These are phyloP conservation scores for Brettanomyces nanus DNA, from an alignment of 805 yeast species.

Conservation along the genomic window DNA sequence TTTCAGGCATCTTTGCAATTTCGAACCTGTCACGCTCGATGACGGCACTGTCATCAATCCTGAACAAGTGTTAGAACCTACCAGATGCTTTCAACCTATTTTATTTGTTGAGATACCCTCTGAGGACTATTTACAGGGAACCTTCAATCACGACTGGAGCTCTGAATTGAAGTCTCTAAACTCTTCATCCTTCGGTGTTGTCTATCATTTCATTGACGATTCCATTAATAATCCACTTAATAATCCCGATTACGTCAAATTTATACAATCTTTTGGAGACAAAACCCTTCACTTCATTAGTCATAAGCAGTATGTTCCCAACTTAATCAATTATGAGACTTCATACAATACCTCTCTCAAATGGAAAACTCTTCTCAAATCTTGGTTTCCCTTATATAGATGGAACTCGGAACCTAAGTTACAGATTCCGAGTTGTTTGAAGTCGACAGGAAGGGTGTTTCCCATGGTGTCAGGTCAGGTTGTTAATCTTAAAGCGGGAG, in stretches of 20 bases:
- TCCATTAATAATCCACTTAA: conserved; percentile 32
- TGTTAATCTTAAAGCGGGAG: conserved; percentile 15
- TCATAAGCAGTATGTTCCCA: conserved; percentile 58
- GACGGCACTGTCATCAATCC: conserved; percentile 56
- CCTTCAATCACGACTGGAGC: conserved; percentile 20
- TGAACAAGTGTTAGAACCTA: conserved; percentile 62
- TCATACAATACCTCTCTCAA: conserved; percentile 47
- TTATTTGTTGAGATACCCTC: conserved; percentile 71
- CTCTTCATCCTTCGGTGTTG: conserved; percentile 29
- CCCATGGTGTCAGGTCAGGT: conserved; percentile 25
- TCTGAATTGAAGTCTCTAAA: conserved; percentile 6
- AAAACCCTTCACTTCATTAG: conserved; percentile 57
- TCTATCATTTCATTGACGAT: conserved; percentile 74
- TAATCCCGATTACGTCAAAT: conserved; percentile 34
- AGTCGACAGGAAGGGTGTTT: conserved; percentile 11
- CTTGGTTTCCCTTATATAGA: conserved; percentile 35
- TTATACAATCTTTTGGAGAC: conserved; percentile 47
- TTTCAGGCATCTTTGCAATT: conserved; percentile 52
- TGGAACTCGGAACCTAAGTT: conserved; percentile 22
- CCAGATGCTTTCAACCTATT: conserved; percentile 49
- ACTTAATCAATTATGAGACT: conserved; percentile 50
- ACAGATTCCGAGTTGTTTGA: conserved; percentile 16
- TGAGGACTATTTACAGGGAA: conserved; percentile 31
- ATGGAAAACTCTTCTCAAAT: conserved; percentile 43
- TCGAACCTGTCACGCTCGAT: conserved; percentile 45